A percentile compares a stretch with the other conserved stretches of the same genome.
Conservation (phyloP, 164 flowering plant genomes). For the Vitis amurensis region DNA sequence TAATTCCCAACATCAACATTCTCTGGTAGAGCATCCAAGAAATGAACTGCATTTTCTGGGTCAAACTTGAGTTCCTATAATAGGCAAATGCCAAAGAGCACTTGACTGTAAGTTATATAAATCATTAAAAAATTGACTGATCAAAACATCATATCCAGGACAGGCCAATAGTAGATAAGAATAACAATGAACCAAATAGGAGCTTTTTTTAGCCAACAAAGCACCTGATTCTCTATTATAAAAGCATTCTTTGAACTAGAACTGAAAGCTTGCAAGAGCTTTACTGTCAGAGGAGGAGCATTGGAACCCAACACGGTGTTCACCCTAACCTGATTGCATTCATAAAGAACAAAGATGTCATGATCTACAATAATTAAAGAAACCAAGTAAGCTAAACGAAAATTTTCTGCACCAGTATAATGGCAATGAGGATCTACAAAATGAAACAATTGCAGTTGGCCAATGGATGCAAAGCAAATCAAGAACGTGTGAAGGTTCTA, state of each 20-base stretch:
- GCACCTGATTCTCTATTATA: conserved; percentile 23
- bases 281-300: conserved; percentile 34
- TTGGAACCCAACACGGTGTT: conserved; percentile 36
- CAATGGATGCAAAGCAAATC: no score
- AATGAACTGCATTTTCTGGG: conserved; percentile 41
- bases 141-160: not conserved
- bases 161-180: no score
- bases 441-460: no score
- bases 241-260: conserved; percentile 28
- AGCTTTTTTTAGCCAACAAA: not conserved
- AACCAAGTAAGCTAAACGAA: no score
- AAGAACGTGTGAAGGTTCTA: no score
- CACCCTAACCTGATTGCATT: conserved; percentile 24
- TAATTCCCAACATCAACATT: conserved; percentile 80
- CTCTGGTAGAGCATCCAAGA: conserved; percentile 56
- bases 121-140: not conserved
- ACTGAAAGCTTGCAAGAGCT: conserved; percentile 20
- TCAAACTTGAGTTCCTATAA: conserved; percentile 79
- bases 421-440: no score
- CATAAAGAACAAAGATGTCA: no score
- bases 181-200: no score
- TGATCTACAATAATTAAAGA: no score
- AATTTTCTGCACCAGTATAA: no score
- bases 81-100: conserved; percentile 1
- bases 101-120: not conserved